Evolutionary conservation across 2,329 filamentous ascomycete species (phyloP).

Genomic region (Kalaharituber pfeilii): DNA sequence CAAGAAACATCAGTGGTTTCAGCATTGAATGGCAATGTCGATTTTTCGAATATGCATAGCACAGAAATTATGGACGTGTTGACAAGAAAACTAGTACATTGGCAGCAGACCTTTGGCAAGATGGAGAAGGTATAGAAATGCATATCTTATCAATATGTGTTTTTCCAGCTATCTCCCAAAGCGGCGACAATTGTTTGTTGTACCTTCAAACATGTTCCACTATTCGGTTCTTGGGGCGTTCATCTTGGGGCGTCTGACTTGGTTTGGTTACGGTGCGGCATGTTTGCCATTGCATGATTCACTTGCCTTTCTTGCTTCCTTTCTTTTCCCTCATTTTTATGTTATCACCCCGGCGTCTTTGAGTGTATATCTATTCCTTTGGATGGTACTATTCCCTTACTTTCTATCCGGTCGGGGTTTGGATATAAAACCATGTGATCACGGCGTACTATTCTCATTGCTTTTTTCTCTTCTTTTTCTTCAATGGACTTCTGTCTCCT

Average conservation of each 20-base stretch:
- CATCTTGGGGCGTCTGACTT: not conserved
- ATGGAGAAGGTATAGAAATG: conserved; percentile 28
- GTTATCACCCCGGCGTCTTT: conserved; percentile 6
- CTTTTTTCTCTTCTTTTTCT: not conserved
- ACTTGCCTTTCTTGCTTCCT: conserved; percentile 1
- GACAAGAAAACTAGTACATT: conserved; percentile 63
- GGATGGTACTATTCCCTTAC: conserved; percentile 10
- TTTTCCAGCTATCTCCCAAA: not conserved
- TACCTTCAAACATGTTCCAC: conserved; percentile 4
- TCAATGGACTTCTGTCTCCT: not conserved
- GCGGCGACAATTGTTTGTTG: not conserved
- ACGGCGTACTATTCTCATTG: not conserved
- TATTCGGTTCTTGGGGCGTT: not conserved
- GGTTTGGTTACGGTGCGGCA: conserved; percentile 1
- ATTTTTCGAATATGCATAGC: conserved; percentile 30
- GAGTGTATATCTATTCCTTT: conserved; percentile 8
- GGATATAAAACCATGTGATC: conserved; percentile 2
- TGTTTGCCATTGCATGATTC: conserved; percentile 1
- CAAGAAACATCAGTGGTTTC: conserved; percentile 31
- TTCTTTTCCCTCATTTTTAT: conserved; percentile 6
- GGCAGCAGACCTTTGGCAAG: conserved; percentile 55
- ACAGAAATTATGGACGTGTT: conserved; percentile 83
- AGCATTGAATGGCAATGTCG: conserved; percentile 36
- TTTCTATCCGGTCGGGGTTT: conserved; percentile 16
- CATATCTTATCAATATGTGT: not conserved